Base-by-base conservation (phyloP, 2,329 filamentous ascomycete species). In the Aspergillus puulaauensis region DNA sequence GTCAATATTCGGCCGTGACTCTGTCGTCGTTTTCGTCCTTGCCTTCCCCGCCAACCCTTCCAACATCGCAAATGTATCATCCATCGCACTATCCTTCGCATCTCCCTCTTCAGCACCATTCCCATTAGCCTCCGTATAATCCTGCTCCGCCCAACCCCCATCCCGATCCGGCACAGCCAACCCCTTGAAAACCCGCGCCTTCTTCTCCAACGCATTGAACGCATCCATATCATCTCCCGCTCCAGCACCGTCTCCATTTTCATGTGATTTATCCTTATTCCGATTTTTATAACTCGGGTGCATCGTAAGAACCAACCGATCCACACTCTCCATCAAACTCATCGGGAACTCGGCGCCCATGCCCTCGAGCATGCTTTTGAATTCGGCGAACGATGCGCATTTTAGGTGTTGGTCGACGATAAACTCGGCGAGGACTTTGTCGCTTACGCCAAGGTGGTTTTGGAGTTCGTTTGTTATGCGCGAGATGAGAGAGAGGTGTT, bases 341-440 rank as follows among this genome's bases (percentile, higher is more conserved):
- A 86, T 83, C 0, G 93, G 91, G 64, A 97, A 96, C 44, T 88
- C 92, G 61, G 89, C 90, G 55, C 90, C 90, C 75, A 96, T 87
- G 31, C 82, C 85, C 64, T 88, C 85, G 64, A 98, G 82, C 70
- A 86, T 86, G 64, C 81, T 79, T 77, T 90, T 90, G 79, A 98
- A 99, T 27, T 90, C 87, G 52, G 82, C 75, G 56, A 90, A 80
- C 27, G 83, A 83, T 52, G 81, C 82, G 78, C 87, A 90, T 82
- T 93, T 85, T 72, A 89, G 77, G 68, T 96, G 91, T 72, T 96
- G 90, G 61, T 90, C 90, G 70, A 99, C 96, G 68, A 99, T 86
- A 72, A 96, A 99, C 76, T 99, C 95, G 66, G 95, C 93, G 24
- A 99, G 86, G 5, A 91, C 96, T 77, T 96, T 97, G 77, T 99